Conservation (phyloP, 345 rosid species). For the Draba incana region DNA sequence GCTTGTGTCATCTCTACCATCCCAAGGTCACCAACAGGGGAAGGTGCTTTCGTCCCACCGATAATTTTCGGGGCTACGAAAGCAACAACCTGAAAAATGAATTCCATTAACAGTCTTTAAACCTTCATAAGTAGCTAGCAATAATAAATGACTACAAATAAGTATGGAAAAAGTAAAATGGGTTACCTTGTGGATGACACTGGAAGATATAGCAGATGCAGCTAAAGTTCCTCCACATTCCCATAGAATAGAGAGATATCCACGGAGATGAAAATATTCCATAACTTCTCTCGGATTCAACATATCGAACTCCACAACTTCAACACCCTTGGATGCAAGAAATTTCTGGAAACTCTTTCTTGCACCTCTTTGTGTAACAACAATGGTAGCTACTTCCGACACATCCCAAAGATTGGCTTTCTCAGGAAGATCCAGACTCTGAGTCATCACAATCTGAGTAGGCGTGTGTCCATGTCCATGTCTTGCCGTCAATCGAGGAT, state of each 20-base stretch:
- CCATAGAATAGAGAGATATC: constrained; percentile 93
- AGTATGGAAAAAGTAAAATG: background rate
- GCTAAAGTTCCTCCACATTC: constrained; percentile 93
- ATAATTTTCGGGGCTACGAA: constrained; percentile 95
- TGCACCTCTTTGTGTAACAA: constrained; percentile 92
- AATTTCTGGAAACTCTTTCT: constrained; percentile 79
- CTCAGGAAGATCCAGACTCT: constrained; percentile 82
- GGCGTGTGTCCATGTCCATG: constrained; percentile 92
- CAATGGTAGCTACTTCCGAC: constrained; percentile 79
- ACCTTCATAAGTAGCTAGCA: background rate
- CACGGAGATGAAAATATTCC: constrained; percentile 92
- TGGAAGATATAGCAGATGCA: constrained; percentile 88
- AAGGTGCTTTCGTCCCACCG: constrained; percentile 84
- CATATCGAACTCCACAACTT: constrained; percentile 95
- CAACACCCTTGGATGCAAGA: constrained; percentile 88
- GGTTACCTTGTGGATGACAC: constrained; percentile 87
- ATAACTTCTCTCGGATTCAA: constrained; percentile 89
- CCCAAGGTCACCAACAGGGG: constrained; percentile 98
- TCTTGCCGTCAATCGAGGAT: constrained; percentile 87
- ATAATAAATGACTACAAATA: background rate
- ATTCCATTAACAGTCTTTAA: background rate
- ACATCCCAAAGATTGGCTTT: constrained; percentile 91
- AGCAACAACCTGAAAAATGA: constrained; percentile 70
- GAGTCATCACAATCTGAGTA: constrained; percentile 78
- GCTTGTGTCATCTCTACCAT: constrained; percentile 99